Conservation (phyloP, 352 stramenopile species). For the Phytophthora nicotianae region DNA sequence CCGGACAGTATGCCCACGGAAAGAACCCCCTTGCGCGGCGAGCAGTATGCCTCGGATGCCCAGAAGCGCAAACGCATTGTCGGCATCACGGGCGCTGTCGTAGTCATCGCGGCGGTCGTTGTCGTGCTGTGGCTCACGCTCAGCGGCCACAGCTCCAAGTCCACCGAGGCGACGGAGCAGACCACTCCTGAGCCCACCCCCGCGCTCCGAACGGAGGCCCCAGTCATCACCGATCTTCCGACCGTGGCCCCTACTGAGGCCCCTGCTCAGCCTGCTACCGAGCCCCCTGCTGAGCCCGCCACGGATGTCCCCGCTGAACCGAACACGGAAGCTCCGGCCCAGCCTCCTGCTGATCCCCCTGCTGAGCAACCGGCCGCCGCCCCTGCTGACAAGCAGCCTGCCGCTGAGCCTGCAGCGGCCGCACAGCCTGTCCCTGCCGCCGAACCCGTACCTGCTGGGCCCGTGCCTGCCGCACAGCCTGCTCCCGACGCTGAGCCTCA, state of each 20-base stretch:
- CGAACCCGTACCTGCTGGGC: neutral
- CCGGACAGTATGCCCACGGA: constrained; percentile 31
- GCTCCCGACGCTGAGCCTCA: neutral
- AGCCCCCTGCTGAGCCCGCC: constrained; percentile 3
- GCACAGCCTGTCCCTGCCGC: constrained; percentile 1
- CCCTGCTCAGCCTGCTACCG: constrained; percentile 2
- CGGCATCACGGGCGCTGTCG: constrained; percentile 35
- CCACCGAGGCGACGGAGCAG: constrained; percentile 22
- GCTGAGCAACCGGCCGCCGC: constrained; percentile 7
- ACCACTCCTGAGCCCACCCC: constrained; percentile 28
- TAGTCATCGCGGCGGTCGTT: constrained; percentile 33
- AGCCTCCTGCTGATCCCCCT: neutral
- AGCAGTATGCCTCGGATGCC: constrained; percentile 34
- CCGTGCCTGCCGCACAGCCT: too few relatives aligned
- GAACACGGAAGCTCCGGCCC: neutral
- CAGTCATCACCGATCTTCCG: constrained; percentile 14
- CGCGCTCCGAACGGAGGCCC: constrained; percentile 24
- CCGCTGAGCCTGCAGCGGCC: neutral
- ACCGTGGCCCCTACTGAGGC: constrained; percentile 21
- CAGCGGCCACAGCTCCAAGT: constrained; percentile 37
- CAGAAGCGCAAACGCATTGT: constrained; percentile 43
- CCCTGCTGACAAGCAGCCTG: constrained; percentile 10
- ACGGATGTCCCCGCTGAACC: neutral
- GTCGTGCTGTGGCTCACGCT: constrained; percentile 41
- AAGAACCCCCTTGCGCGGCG: constrained; percentile 34